Evolutionary conservation across 2,329 filamentous ascomycete species (phyloP), one percentile per base, ranked within the genome.

Genomic region (Tolypocladium guangdongense): DNA sequence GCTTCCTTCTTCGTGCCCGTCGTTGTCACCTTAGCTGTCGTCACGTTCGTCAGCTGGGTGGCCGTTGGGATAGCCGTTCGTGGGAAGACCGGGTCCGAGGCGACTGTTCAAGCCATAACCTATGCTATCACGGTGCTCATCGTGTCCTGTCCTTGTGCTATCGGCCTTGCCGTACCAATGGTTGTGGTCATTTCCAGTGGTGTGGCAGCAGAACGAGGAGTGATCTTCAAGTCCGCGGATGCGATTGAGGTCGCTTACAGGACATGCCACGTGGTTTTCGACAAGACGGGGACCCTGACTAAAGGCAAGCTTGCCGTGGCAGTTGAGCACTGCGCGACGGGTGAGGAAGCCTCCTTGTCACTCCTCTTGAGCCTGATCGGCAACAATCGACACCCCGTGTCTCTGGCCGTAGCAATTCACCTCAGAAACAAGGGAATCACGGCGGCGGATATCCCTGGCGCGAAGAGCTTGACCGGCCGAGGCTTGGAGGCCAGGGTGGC

Each of bases 261-360:
- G 55, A 71, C 79, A 0, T 76, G 81, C 0, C 81, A 90, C 59
- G 78, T 90, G 2, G 76, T 92, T 0, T 87, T 92, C 59, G 87
- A 92, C 71, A 92, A 92, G 68, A 92, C 88, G 0, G 87, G 88
- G 0, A 92, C 87, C 0, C 65, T 92, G 10, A 91, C 87, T 0
- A 64, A 73, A 30, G 84, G 83, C 0, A 73, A 75, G 2, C 60
- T 86, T 35, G 66, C 69, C 46, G 66, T 80, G 52, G 63, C 64
- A 55, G 30, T 12, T 12, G 57, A 59, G 6, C 24, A 55, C 24
- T 54, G 32, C n/a, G 5, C 53, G 20, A 43, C 24, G 1, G 49
- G 56, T 0, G 22, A 56, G 1, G 30, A 51, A 0, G 39, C 37
- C 14, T 48, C 53, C 1, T 53, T 62, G 37, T 47, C 60, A 1